These are phyloP conservation scores for Aspergillus intermedius DNA, from an alignment of 2,329 filamentous ascomycete species.

Conservation along the genomic window DNA sequence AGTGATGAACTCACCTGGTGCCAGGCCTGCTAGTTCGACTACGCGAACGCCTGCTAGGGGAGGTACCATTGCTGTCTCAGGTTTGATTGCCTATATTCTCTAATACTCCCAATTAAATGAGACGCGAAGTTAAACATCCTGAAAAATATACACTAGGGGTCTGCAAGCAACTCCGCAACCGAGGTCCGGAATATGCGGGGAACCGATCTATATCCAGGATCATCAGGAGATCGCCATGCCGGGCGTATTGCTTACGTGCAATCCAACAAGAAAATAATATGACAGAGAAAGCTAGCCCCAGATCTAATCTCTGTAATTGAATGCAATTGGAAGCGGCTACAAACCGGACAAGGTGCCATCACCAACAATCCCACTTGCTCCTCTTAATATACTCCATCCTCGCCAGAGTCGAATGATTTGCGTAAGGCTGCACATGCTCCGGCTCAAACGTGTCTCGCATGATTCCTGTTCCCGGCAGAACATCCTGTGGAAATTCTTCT, in stretches of 20 bases:
- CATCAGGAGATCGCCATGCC: background rate
- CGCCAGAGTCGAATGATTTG: background rate
- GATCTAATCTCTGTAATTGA: too few species aligned
- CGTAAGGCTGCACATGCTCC: background rate
- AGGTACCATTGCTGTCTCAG: constrained; percentile 33
- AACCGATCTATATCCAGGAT: constrained; percentile 1
- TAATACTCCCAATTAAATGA: background rate
- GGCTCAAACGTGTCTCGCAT: background rate
- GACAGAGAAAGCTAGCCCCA: background rate
- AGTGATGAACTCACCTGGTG: constrained; percentile 49
- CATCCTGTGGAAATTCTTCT: background rate
- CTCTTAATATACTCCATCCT: background rate
- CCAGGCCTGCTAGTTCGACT: constrained; percentile 60
- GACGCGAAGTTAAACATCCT: background rate
- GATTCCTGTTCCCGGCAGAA: background rate
- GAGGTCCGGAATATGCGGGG: constrained; percentile 20
- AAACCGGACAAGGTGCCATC: too few species aligned
- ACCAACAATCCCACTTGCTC: too few species aligned
- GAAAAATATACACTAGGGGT: background rate
- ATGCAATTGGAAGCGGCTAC: too few species aligned
- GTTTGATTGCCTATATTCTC: background rate
- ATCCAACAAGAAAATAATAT: background rate
- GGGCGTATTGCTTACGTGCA: background rate
- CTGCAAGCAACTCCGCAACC: constrained; percentile 9
- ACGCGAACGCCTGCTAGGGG: constrained; percentile 56